These are phyloP conservation scores for Sporothrix pseudoabietina DNA, from an alignment of 2,329 filamentous ascomycete species.

Conservation along the genomic window DNA sequence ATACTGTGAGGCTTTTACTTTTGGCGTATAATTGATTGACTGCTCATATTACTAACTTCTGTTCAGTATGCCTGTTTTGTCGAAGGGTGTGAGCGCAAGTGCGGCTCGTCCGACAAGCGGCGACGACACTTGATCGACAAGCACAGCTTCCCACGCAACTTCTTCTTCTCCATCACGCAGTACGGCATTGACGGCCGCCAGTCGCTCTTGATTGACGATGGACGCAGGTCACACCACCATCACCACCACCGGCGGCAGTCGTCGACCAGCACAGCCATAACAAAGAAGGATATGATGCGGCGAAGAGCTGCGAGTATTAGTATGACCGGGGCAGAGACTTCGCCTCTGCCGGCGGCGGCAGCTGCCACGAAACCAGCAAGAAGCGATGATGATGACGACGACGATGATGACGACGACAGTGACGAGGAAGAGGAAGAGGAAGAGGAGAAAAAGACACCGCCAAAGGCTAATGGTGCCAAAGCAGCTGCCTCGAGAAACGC, in stretches of 20 bases:
- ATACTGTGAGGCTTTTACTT: conserved; percentile 61
- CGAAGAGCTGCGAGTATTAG: conserved; percentile 20
- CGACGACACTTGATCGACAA: conserved; percentile 90
- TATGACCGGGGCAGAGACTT: not conserved
- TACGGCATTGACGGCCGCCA: conserved; percentile 84
- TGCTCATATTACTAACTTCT: not conserved
- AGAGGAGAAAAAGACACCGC: not conserved
- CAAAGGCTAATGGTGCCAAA: not conserved
- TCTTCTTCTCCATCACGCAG: conserved; percentile 84
- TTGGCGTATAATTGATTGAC: not conserved
- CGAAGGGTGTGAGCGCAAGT: conserved; percentile 82
- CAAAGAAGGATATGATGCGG: conserved; percentile 37
- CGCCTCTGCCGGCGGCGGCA: not conserved
- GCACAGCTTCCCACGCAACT: conserved; percentile 85
- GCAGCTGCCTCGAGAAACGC: not conserved
- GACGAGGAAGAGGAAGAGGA: not conserved
- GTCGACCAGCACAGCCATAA: conserved; percentile 46
- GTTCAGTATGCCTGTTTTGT: conserved; percentile 82
- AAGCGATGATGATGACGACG: not conserved
- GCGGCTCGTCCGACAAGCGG: conserved; percentile 79
- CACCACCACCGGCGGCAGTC: conserved; percentile 51
- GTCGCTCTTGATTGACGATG: conserved; percentile 71
- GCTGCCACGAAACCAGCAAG: not conserved
- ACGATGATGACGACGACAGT: not conserved
- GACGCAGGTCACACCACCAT: conserved; percentile 44